Evolutionary conservation across 768 basidiomycete genomes (phyloP), one percentile per base, ranked within the genome.

Genomic region (Lactarius deliciosus): DNA sequence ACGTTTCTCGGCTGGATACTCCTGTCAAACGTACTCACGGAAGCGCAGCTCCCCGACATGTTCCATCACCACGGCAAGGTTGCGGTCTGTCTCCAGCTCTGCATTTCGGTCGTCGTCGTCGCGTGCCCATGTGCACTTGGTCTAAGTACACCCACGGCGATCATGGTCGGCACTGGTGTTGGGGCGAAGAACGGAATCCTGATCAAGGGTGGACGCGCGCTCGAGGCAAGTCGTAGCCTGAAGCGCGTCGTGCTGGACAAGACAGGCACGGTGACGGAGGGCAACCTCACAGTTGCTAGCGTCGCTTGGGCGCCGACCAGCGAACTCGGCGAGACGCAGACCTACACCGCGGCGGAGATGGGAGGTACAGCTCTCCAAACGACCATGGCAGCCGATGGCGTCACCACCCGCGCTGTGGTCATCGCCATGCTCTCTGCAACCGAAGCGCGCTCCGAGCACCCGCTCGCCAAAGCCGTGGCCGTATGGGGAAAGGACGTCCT

Each of bases 111-210:
- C 68, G 85, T 99, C 66, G 97, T 99, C 58, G 95, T 99, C 60
- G 96, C 97, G 25, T 99, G 97, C 76, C 97, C 97, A 0, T 99
- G 97, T 75, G 96, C 97, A 0, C 84, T 99, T 40, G 97, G 96
- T 5, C 83, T 98, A 65, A 93, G 92, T 63, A 98, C 96, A 0
- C 97, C 97, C 1, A 98, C 97, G 0, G 97, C 96, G 2, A 94
- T 98, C 77, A 98, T 98, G 97, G 97, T 98, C 38, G 97, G 97
- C 20, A 98, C 96, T 0, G 97, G 97, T 1, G 87, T 98, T 64
- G 97, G 97, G 1, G 97, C 97, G 10, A 85, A 91, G 79, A 96
- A 98, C 72, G 96, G 97, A 0, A 98, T 99, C 66, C 79, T 99
- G 56, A 98, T 99, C 85, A 99, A 99, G 75, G 96, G 97, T 25